A percentile compares a stretch with the other conserved stretches of the same genome.
Conservation (phyloP, 1,284 basidiomycete species). For the Fomitopsis betulina region DNA sequence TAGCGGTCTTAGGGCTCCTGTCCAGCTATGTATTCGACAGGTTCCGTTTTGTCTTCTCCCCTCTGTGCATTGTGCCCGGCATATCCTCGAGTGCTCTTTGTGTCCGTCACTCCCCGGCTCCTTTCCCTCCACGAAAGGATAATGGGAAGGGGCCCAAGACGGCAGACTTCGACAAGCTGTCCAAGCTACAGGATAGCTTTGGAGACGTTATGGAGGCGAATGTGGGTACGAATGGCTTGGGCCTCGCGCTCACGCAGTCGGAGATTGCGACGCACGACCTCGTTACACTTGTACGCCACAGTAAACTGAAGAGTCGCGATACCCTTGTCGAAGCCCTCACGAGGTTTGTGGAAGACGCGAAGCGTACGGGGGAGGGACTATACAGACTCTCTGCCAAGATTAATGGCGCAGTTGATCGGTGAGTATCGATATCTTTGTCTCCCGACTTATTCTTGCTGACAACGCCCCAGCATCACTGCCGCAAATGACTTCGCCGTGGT, state of each 20-base stretch:
- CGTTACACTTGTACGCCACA: conserved; percentile 52
- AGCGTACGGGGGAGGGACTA: conserved; percentile 50
- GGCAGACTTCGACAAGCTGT: conserved; percentile 58
- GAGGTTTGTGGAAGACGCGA: conserved; percentile 56
- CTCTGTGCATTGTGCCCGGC: conserved; percentile 57
- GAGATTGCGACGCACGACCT: conserved; percentile 70
- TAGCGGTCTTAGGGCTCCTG: conserved; percentile 45
- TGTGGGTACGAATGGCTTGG: conserved; percentile 49
- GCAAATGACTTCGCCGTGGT: conserved; percentile 64
- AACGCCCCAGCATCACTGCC: conserved; percentile 51
- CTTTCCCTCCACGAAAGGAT: neutral
- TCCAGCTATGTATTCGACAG: conserved; percentile 34
- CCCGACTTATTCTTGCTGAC: neutral
- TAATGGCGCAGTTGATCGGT: conserved; percentile 67
- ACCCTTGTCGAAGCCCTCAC: conserved; percentile 43
- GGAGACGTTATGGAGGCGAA: conserved; percentile 57
- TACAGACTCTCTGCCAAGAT: conserved; percentile 58
- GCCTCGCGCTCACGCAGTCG: conserved; percentile 66
- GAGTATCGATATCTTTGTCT: conserved; percentile 25
- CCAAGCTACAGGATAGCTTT: conserved; percentile 57
- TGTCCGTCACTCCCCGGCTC: neutral
- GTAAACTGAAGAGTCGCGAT: conserved; percentile 56
- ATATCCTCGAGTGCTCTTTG: conserved; percentile 31
- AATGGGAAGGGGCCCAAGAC: conserved; percentile 13
- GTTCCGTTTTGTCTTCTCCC: conserved; percentile 43